Evolutionary conservation across 2,329 filamentous ascomycete species (phyloP), one percentile per base, ranked within the genome.

Genomic region (Exutisphaerella laricina): DNA sequence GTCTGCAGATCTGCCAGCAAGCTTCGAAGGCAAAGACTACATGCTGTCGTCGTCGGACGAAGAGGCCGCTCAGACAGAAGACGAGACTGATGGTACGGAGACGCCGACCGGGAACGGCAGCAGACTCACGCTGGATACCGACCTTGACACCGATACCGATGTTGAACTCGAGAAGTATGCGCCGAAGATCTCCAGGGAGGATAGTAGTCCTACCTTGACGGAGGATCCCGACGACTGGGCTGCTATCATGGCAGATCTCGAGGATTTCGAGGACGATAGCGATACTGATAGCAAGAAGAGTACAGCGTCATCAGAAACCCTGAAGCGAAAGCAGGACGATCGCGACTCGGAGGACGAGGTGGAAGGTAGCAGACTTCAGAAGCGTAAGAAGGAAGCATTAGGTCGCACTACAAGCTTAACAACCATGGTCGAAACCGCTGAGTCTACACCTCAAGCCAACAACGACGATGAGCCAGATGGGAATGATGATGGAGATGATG

Each of bases 201-300:
- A 64, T 36, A 57, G 53, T 32, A 58, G 56, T 41, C 58, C 59
- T 1, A 54, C 53, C 6, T 49, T 55, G 14, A 41, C 45, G 4
- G 57, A 62, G 33, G 37, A 46, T 6, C 60, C 64, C 8, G 66
- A 69, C 4, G 67, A 69, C 26, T 68, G 65, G 39, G 66, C 69
- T 7, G 68, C 68, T 9, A 59, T 67, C 1, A 81, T 88, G 51
- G 80, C 84, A 45, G 88, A 94, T 57, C 68, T 94, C 7, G 78
- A 77, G 10, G 85, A 87, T 33, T 89, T 92, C 53, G 67, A 92
- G 53, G 70, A 69, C 21, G 73, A 74, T 43, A 70, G 68, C 42
- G 73, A 79, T 7, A 45, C 45, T 10, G 55, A 51, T 13, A 46
- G 45, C 30, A 44, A 45, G 8, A 54, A 45, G 13, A 23, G 43